These are phyloP conservation scores for Puccinia novopanici DNA, from an alignment of 1,284 basidiomycete species.

Conservation along the genomic window DNA sequence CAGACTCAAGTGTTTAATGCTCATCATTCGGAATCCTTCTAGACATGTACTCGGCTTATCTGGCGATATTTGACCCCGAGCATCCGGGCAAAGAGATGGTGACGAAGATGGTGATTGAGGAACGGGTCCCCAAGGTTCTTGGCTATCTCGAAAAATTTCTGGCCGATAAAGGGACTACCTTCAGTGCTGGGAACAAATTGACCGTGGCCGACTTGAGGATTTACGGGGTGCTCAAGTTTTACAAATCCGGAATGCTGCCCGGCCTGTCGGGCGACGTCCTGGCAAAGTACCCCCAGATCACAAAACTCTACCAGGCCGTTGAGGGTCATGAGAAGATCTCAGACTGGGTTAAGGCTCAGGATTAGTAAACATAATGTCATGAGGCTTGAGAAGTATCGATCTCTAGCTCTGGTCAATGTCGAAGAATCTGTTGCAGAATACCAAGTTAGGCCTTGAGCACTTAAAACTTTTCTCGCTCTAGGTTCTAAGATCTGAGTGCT, in stretches of 20 bases:
- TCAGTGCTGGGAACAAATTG: conserved; percentile 8
- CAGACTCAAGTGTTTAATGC: neutral
- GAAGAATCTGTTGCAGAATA: too few species aligned
- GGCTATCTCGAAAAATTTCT: conserved; percentile 14
- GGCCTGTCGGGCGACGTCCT: neutral
- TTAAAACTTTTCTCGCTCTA: too few species aligned
- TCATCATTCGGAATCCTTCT: neutral
- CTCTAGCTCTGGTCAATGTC: neutral
- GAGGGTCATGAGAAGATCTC: neutral
- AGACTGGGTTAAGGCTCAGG: neutral
- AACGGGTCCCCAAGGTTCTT: neutral
- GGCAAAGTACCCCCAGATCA: neutral
- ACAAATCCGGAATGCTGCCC: neutral
- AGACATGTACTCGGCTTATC: neutral
- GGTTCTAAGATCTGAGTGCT: too few species aligned
- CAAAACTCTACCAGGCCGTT: conserved; percentile 8
- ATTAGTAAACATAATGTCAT: neutral
- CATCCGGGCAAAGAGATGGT: neutral
- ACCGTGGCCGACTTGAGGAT: conserved; percentile 4
- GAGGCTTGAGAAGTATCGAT: neutral
- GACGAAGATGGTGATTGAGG: neutral
- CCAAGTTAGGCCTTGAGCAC: too few species aligned
- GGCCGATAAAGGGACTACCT: neutral
- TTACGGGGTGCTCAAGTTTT: neutral
- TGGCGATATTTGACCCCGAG: neutral